These are phyloP conservation scores for Bothriochloa decipiens DNA, from an alignment of 176 grass and related monocot species.

Conservation along the genomic window DNA sequence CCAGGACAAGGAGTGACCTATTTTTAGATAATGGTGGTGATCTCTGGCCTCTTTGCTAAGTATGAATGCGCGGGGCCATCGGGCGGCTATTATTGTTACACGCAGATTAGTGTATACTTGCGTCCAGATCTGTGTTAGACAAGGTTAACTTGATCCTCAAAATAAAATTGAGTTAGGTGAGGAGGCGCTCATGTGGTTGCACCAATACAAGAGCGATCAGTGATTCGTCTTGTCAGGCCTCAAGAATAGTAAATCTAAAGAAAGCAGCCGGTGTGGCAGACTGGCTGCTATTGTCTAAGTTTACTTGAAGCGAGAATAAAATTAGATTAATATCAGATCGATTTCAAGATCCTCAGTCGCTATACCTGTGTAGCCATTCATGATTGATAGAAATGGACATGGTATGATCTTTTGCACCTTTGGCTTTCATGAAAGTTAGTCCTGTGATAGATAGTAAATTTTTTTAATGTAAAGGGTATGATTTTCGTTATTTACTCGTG, in stretches of 20 bases:
- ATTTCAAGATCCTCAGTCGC: constrained; percentile 25
- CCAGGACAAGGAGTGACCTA: background rate
- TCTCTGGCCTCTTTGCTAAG: background rate
- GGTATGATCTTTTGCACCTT: background rate
- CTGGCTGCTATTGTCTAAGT: constrained; percentile 13
- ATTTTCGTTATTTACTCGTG: background rate
- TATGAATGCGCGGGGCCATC: background rate
- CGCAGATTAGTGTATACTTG: background rate
- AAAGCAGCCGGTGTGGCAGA: constrained; percentile 18
- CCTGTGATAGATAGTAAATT: background rate
- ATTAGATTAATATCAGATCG: constrained; percentile 22
- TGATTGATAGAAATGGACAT: background rate
- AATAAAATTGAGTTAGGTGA: constrained; percentile 25
- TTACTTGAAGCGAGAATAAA: constrained; percentile 37
- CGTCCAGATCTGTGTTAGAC: background rate
- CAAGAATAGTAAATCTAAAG: constrained; percentile 30
- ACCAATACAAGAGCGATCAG: constrained; percentile 24
- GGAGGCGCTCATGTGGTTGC: constrained; percentile 17
- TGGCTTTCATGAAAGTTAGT: background rate
- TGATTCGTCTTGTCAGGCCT: constrained; percentile 7
- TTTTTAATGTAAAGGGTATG: background rate
- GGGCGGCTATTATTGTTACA: background rate
- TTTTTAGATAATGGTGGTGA: background rate
- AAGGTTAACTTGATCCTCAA: background rate
- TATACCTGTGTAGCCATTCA: background rate